A percentile compares a stretch with the other conserved stretches of the same genome.
Conservation (phyloP, 2,329 filamentous ascomycete species). For the Pseudogymnoascus sp. region DNA sequence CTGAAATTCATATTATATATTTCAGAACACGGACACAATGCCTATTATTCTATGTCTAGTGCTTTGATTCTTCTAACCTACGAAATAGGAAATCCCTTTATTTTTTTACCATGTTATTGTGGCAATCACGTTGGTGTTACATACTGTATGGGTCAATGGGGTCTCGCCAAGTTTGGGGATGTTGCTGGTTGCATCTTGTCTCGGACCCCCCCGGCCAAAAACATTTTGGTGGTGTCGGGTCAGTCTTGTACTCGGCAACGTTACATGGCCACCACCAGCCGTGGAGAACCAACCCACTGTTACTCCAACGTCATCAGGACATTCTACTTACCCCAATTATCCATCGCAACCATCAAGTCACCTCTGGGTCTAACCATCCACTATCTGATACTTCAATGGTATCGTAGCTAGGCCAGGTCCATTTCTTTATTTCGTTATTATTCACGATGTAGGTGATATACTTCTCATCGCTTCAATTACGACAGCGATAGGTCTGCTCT, state of each 20-base stretch:
- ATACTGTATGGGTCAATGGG: background rate
- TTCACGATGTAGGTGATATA: conserved; percentile 5
- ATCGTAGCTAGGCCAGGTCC: background rate
- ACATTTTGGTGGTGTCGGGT: background rate
- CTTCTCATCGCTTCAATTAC: conserved; percentile 2
- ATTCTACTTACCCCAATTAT: background rate
- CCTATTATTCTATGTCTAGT: background rate
- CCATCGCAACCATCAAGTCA: conserved; percentile 3
- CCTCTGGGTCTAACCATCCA: background rate
- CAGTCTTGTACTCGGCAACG: background rate
- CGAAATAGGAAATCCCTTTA: background rate
- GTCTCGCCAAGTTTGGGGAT: background rate
- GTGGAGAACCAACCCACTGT: background rate
- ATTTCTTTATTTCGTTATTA: background rate
- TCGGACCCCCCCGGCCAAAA: background rate
- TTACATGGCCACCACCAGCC: background rate
- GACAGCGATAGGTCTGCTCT: background rate
- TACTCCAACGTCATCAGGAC: background rate
- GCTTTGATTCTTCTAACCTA: background rate
- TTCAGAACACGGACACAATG: background rate
- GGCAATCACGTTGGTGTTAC: background rate
- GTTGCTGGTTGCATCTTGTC: background rate
- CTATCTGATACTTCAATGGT: conserved; percentile 4
- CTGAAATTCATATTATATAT: conserved; percentile 2
- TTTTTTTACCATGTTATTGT: background rate